Base-by-base conservation (phyloP, 2,329 filamentous ascomycete genomes). In the Leptographium flavum region DNA sequence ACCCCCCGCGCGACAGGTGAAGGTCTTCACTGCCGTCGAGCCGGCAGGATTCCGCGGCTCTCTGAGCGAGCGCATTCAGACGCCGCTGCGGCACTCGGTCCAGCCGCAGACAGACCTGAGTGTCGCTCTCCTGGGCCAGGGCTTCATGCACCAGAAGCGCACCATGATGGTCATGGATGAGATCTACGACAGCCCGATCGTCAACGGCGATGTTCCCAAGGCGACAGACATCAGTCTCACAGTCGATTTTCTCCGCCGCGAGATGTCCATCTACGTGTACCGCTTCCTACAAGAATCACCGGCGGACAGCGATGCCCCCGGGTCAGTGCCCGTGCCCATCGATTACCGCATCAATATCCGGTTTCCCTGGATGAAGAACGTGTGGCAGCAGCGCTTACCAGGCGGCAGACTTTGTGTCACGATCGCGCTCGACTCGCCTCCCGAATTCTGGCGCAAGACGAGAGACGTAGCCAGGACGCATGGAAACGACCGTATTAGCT, bases 111-210 rank as follows among this genome's bases (percentile, higher is more conserved):
- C 73, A 58, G 64, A 56, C 15, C 50, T 78, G 2, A 54, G 58
- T 2, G 64, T 71, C 3, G 53, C 57, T 1, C 63, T 61, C 0
- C 54, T 87, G 2, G 69, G 76, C 17, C 81, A 87, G 52, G 83
- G 84, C 0, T 64, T 76, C 35, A 68, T 77, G 61, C 53, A 70
- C 2, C 60, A 68, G 1, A 68, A 73, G 5, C 63, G 61, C 3
- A 64, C 65, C 0, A 76, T 87, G 68, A 72, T 79, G 56, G 59
- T 67, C 9, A 74, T 84, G 68, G 71, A 70, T 43, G 69, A 65
- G 4, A 52, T 65, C 7, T 40, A 52, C 2, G 25, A 32, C 22
- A 17, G 38, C 47, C 11, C 28, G 2, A 8, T 13, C n/a, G 11
- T 7, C 3, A 28, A 7, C 5, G 8, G 5, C 30, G 13, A 25